phyloP scores from a whole-genome alignment of 805 yeast species.

The Hanseniaspora jakobsenii region DNA sequence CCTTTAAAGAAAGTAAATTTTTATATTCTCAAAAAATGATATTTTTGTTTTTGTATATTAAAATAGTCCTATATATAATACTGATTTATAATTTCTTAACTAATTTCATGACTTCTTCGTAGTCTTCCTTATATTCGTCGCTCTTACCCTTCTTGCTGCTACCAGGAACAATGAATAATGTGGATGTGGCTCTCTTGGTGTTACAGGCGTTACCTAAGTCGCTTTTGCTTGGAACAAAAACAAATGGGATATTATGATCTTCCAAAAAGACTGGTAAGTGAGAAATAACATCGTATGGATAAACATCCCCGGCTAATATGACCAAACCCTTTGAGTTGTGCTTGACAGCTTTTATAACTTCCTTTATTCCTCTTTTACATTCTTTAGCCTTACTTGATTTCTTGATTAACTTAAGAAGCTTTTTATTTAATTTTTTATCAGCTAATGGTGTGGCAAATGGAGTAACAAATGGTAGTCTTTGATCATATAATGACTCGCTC shows the following conservation, averaged over 20 bases:
- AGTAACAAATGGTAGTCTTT: slow-evolving; percentile 76
- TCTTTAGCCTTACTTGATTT: slow-evolving; percentile 97
- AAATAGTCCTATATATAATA: neutral
- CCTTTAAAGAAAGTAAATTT: too few species aligned
- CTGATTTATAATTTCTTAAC: slow-evolving; percentile 33
- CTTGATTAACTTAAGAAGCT: slow-evolving; percentile 87
- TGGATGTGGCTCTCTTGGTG: slow-evolving; percentile 96
- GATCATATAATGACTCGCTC: slow-evolving; percentile 61
- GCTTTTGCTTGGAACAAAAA: slow-evolving; percentile 93
- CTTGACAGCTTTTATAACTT: slow-evolving; percentile 93
- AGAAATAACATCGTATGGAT: slow-evolving; percentile 93
- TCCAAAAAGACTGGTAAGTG: slow-evolving; percentile 97
- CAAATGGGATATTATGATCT: slow-evolving; percentile 79
- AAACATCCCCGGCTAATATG: slow-evolving; percentile 93
- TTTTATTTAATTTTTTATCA: slow-evolving; percentile 87
- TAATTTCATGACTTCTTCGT: slow-evolving; percentile 90
- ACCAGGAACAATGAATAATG: slow-evolving; percentile 94
- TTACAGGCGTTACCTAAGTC: slow-evolving; percentile 98
- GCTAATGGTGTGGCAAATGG: slow-evolving; percentile 94
- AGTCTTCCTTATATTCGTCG: slow-evolving; percentile 82
- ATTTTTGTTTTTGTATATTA: neutral
- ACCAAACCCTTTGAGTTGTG: slow-evolving; percentile 97
- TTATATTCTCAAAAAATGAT: too few species aligned
- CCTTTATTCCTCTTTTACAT: slow-evolving; percentile 97
- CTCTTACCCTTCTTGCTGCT: slow-evolving; percentile 71